Evolutionary conservation across 106 monocot genomes (phyloP).

Genomic region (Dioscorea alata): DNA sequence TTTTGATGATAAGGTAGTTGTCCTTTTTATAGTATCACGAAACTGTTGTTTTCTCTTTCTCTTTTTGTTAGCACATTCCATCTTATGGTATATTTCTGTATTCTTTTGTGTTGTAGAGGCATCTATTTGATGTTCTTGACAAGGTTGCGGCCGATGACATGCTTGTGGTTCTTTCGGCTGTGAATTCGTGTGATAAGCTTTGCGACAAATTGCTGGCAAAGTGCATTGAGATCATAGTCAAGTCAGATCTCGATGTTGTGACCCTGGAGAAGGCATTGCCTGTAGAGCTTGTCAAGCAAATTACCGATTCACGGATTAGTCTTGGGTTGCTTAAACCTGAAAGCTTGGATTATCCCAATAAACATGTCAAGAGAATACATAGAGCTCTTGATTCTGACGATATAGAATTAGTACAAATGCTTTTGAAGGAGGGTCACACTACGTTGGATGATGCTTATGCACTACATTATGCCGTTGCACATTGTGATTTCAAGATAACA

Average conservation of each 20-base stretch:
- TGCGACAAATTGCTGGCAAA: background rate
- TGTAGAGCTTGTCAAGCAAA: conserved; percentile 3
- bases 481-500: conserved; percentile 11
- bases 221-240: conserved; percentile 1
- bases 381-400: conserved; percentile 16
- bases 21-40: background rate
- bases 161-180: conserved; percentile 4
- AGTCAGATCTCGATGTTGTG: conserved; percentile 10
- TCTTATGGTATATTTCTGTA: too few relatives aligned
- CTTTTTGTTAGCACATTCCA: too few relatives aligned
- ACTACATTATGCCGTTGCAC: conserved; percentile 12
- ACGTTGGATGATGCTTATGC: conserved; percentile 10
- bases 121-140: conserved; percentile 4
- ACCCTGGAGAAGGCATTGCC: conserved; percentile 11
- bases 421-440: conserved; percentile 1
- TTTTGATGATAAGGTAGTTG: background rate
- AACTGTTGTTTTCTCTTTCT: too few relatives aligned
- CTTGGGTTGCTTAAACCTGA: background rate
- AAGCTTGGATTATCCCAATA: conserved; percentile 1
- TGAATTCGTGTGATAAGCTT: background rate
- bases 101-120: background rate
- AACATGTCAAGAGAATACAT: conserved; percentile 7
- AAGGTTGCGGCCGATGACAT: conserved; percentile 3
- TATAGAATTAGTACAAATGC: conserved; percentile 10
- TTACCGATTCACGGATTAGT: background rate